These are phyloP conservation scores for Gossypium rotundifolium DNA, from an alignment of 345 rosid genomes.

Conservation along the genomic window DNA sequence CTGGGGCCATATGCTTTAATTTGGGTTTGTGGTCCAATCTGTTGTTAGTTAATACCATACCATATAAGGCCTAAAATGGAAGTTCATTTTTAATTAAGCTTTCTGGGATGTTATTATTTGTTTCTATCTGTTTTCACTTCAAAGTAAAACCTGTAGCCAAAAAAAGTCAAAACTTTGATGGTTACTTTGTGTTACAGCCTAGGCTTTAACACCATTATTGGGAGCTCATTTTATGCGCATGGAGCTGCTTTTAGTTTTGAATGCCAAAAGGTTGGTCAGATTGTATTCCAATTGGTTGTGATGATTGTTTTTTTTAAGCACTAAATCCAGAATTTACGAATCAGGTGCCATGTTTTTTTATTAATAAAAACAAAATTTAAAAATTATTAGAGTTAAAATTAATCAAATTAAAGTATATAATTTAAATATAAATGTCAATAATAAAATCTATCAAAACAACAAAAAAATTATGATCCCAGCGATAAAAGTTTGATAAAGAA, in stretches of 20 bases:
- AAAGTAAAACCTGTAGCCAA: background rate
- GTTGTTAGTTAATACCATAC: background rate
- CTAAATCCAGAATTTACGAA: background rate
- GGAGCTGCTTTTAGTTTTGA: background rate
- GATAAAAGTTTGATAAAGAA: no score
- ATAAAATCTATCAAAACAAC: no score
- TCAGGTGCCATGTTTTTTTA: background rate
- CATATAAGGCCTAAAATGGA: background rate
- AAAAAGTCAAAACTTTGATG: background rate
- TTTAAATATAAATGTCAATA: no score
- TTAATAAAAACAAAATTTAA: background rate
- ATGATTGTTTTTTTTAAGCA: background rate
- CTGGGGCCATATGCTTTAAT: background rate
- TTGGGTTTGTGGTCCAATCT: conserved; percentile 6
- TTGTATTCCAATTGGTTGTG: background rate
- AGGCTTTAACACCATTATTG: background rate
- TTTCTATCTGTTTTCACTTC: background rate
- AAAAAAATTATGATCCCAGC: no score
- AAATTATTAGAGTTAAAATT: no score
- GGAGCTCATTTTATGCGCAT: background rate
- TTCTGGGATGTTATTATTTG: background rate
- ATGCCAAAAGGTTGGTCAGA: background rate
- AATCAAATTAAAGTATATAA: no score
- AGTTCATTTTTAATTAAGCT: background rate
- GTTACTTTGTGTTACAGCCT: background rate